Percentiles rank a stretch among this genome's conserved stretches.
These are phyloP conservation scores for Aspergillus spinulosporus DNA, from an alignment of 2,329 filamentous ascomycete species.

Conservation along the genomic window DNA sequence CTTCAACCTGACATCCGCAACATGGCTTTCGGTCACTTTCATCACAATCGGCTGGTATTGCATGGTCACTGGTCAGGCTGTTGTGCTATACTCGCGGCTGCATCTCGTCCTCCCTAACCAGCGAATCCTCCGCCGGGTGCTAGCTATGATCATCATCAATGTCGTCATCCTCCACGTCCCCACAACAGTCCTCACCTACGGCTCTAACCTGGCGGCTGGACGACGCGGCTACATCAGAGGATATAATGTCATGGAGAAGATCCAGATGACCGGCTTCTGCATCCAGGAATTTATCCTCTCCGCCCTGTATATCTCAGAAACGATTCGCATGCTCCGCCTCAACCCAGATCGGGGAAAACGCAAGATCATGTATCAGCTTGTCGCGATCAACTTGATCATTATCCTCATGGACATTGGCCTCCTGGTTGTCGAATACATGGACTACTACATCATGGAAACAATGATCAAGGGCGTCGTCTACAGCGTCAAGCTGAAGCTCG, in stretches of 20 bases:
- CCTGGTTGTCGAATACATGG: constrained; percentile 46
- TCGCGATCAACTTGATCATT: constrained; percentile 52
- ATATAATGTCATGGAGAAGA: constrained; percentile 54
- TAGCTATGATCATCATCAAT: constrained; percentile 50
- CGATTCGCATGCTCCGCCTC: constrained; percentile 51
- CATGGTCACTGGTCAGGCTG: constrained; percentile 52
- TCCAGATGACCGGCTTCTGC: constrained; percentile 59
- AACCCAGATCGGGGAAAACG: constrained; percentile 46
- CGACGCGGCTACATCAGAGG: constrained; percentile 31
- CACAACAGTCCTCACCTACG: constrained; percentile 48
- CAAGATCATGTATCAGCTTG: constrained; percentile 51
- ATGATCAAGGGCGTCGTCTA: constrained; percentile 51
- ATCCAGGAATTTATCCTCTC: constrained; percentile 58
- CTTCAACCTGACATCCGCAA: constrained; percentile 39
- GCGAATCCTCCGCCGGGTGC: constrained; percentile 42
- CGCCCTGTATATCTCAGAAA: constrained; percentile 56
- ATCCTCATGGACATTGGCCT: constrained; percentile 49
- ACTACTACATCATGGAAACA: constrained; percentile 49
- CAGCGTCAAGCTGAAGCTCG: constrained; percentile 53
- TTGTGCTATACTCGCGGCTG: constrained; percentile 54
- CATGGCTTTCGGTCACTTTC: constrained; percentile 44
- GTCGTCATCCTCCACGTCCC: constrained; percentile 48
- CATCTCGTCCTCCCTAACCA: constrained; percentile 48
- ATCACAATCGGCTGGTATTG: constrained; percentile 50
- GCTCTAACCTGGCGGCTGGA: constrained; percentile 38